Conservation (phyloP, 2,329 filamentous ascomycete species). For the Sporothrix humicola region DNA sequence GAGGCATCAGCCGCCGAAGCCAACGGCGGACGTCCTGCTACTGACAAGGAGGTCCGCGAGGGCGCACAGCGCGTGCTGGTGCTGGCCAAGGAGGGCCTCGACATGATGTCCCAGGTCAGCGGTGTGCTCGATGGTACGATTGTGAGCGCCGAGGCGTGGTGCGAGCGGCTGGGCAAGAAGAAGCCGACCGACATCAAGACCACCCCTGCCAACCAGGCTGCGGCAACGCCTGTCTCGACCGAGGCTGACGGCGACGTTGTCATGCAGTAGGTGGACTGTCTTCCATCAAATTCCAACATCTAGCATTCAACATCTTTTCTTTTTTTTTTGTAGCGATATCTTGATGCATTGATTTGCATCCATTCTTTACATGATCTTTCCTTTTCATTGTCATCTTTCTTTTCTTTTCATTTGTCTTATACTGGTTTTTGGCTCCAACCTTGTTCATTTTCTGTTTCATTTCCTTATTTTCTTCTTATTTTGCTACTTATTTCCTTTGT, state of each 20-base stretch:
- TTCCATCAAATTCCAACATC: neutral
- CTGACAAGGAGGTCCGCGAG: constrained; percentile 51
- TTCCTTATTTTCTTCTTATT: neutral
- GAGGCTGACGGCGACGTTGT: constrained; percentile 20
- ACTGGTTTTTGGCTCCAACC: neutral
- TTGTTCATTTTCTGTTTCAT: neutral
- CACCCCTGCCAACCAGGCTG: neutral
- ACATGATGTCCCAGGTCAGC: constrained; percentile 93
- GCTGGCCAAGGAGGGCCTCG: constrained; percentile 85
- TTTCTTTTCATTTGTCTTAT: constrained; percentile 14
- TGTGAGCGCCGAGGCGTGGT: constrained; percentile 89
- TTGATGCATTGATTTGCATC: constrained; percentile 10
- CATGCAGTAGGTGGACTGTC: constrained; percentile 25
- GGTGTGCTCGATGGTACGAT: constrained; percentile 88
- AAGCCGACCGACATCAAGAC: constrained; percentile 39
- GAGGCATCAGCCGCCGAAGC: constrained; percentile 37
- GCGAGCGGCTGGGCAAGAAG: constrained; percentile 71
- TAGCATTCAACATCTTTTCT: neutral
- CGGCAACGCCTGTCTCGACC: neutral
- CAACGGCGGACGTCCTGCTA: constrained; percentile 37
- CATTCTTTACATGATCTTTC: neutral
- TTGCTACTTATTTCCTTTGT: neutral
- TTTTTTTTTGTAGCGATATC: neutral
- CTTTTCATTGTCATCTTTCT: neutral
- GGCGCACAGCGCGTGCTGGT: constrained; percentile 79